phyloP scores from a whole-genome alignment of 2,329 filamentous ascomycete genomes.

The Arthrobotrys conoides region DNA sequence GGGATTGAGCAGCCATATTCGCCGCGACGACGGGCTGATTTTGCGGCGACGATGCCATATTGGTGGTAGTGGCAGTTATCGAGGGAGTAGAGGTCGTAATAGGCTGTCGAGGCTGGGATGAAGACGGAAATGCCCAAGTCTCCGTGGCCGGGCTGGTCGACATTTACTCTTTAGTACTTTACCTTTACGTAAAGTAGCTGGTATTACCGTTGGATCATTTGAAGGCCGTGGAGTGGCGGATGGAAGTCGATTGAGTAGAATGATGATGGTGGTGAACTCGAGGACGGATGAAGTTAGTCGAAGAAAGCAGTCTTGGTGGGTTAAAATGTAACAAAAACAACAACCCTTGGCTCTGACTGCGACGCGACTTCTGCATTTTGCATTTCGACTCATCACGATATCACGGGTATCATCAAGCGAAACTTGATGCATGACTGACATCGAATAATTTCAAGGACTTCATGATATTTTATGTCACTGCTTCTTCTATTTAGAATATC shows the following conservation, averaged over 20 bases:
- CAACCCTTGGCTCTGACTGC: constrained; percentile 25
- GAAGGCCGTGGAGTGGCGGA: neutral
- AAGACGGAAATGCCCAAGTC: constrained; percentile 52
- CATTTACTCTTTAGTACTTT: constrained; percentile 26
- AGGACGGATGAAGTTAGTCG: neutral
- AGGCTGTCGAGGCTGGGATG: constrained; percentile 32
- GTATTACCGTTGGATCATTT: neutral
- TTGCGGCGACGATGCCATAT: constrained; percentile 11
- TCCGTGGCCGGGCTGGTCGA: constrained; percentile 55
- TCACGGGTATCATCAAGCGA: neutral
- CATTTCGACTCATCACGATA: neutral
- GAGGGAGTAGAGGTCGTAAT: neutral
- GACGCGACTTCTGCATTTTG: constrained; percentile 33
- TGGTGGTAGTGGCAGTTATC: neutral
- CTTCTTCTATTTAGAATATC: neutral
- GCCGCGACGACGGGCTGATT: neutral
- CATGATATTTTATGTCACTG: neutral
- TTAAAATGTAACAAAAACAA: constrained; percentile 61
- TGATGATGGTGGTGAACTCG: neutral
- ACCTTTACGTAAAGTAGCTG: neutral
- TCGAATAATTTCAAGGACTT: neutral
- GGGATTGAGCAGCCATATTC: neutral
- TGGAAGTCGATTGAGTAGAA: neutral
- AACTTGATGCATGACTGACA: neutral
- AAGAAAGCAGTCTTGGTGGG: too few species aligned